phyloP scores from a whole-genome alignment of 768 basidiomycete genomes.

The Lyophyllum atratum region DNA sequence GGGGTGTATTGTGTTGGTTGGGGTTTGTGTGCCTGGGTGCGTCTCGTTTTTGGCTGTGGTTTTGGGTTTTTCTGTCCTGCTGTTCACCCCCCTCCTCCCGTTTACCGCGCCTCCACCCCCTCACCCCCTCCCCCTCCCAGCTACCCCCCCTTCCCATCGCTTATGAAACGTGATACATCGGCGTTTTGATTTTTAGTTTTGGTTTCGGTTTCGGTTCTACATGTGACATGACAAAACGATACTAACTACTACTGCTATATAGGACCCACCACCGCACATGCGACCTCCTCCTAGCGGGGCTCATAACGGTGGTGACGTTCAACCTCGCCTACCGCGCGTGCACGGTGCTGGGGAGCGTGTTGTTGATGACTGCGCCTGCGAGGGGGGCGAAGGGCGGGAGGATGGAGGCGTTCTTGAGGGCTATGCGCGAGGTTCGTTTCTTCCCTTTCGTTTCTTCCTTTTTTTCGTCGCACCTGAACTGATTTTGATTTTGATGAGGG shows the following conservation, averaged over 20 bases:
- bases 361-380: constrained; percentile 87
- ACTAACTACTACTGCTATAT: background rate
- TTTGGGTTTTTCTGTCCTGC: background rate
- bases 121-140: background rate
- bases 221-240: background rate
- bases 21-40: constrained; percentile 57
- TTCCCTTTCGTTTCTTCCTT: background rate
- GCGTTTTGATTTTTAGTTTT: too few relatives aligned
- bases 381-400: constrained; percentile 61
- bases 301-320: constrained; percentile 79
- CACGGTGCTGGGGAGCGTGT: constrained; percentile 77
- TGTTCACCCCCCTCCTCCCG: background rate
- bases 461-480: background rate
- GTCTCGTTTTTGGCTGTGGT: constrained; percentile 21
- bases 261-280: constrained; percentile 62
- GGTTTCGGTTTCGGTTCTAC: background rate
- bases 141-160: background rate
- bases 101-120: background rate
- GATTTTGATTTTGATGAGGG: background rate
- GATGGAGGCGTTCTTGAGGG: constrained; percentile 82
- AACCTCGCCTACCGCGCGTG: constrained; percentile 85
- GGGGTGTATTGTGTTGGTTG: constrained; percentile 53
- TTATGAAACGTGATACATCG: too few relatives aligned
- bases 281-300: constrained; percentile 84
- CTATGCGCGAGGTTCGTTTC: constrained; percentile 73